These are phyloP conservation scores for Boletellus emodensis DNA, from an alignment of 768 basidiomycete genomes.

Conservation along the genomic window DNA sequence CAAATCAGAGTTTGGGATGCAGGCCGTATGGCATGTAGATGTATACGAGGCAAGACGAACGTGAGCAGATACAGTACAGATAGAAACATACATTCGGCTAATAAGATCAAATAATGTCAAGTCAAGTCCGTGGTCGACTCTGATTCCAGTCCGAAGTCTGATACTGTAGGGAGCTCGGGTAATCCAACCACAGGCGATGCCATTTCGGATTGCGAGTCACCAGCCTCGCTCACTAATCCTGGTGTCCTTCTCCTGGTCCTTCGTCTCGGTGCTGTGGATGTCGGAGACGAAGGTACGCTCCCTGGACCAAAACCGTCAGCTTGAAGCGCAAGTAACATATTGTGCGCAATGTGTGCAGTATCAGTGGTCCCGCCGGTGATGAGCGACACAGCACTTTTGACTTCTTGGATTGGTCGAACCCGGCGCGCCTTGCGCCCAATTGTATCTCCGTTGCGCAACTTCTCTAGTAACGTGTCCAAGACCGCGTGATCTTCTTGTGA, in stretches of 20 bases:
- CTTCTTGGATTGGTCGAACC: slow-evolving; percentile 36
- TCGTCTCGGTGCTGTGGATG: slow-evolving; percentile 31
- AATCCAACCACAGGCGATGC: slow-evolving; percentile 23
- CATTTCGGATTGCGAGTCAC: slow-evolving; percentile 27
- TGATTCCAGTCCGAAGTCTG: slow-evolving; percentile 27
- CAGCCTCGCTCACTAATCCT: slow-evolving; percentile 37
- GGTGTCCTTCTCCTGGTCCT: slow-evolving; percentile 26
- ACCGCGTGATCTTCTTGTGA: slow-evolving; percentile 54
- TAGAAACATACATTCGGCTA: slow-evolving; percentile 24
- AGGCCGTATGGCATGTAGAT: slow-evolving; percentile 2
- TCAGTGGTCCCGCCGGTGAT: slow-evolving; percentile 30
- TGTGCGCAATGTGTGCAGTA: slow-evolving; percentile 56
- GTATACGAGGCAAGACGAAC: slow-evolving; percentile 23
- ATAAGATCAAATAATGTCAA: slow-evolving; percentile 24
- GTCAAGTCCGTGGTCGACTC: slow-evolving; percentile 23
- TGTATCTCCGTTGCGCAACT: slow-evolving; percentile 66
- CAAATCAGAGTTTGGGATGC: slow-evolving; percentile 22
- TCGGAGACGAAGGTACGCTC: slow-evolving; percentile 48
- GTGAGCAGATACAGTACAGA: slow-evolving; percentile 33
- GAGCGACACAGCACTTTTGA: slow-evolving; percentile 21
- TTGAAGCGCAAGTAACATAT: slow-evolving; percentile 73
- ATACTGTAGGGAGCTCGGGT: slow-evolving; percentile 25
- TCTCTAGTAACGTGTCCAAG: slow-evolving; percentile 68
- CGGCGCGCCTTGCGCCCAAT: slow-evolving; percentile 55
- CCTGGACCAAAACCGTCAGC: slow-evolving; percentile 56